Conservation (phyloP, 805 yeast genomes). For the Cyberlindnera meyerae region DNA sequence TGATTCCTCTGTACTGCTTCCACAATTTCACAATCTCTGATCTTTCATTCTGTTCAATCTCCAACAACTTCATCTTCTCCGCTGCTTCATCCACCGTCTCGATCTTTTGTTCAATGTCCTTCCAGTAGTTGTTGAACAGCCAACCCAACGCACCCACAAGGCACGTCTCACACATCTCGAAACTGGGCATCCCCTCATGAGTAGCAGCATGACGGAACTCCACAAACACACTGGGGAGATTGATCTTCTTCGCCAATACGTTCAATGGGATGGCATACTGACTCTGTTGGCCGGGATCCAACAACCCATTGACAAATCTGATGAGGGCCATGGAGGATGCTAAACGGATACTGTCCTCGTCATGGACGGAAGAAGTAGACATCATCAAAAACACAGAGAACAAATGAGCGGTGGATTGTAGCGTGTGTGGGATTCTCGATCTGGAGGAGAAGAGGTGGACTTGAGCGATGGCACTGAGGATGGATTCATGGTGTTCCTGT, state of each 20-base stretch:
- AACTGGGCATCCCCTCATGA: conserved; percentile 76
- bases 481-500: not conserved
- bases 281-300: conserved; percentile 83
- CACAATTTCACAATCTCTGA: conserved; percentile 31
- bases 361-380: not conserved
- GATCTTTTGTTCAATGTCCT: conserved; percentile 13
- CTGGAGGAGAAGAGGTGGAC: conserved; percentile 17
- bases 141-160: conserved; percentile 62
- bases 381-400: conserved; percentile 8
- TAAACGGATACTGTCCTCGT: conserved; percentile 5
- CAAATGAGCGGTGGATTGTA: conserved; percentile 17
- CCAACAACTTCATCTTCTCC: conserved; percentile 34
- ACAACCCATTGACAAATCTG: conserved; percentile 83
- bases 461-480: conserved; percentile 10
- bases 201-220: conserved; percentile 89
- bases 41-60: conserved; percentile 6
- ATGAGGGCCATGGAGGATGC: conserved; percentile 58
- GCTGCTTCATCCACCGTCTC: conserved; percentile 23
- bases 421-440: conserved; percentile 15
- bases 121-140: conserved; percentile 76
- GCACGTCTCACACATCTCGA: conserved; percentile 61
- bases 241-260: conserved; percentile 60
- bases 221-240: conserved; percentile 77
- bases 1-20: conserved; percentile 44
- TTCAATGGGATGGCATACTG: conserved; percentile 75